A percentile compares a stretch with the other conserved stretches of the same genome.
Conservation (phyloP, 345 rosid species). For the Brassica cretica region DNA sequence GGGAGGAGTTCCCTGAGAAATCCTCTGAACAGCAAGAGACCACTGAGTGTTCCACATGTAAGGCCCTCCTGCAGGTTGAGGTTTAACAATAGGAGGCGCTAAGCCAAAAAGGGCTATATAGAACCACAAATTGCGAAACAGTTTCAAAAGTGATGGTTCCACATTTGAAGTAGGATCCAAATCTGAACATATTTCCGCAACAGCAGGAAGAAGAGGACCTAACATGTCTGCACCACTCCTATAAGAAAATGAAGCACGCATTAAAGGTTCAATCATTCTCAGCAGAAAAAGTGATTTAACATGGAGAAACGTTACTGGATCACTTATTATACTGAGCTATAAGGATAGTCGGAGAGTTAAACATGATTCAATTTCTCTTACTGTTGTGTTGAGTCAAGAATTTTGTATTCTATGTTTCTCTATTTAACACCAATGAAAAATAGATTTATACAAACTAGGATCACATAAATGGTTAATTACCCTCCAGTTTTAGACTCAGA, state of each 20-base stretch:
- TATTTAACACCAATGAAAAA: neutral
- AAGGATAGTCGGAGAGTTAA: neutral
- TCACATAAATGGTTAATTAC: slow-evolving; percentile 41
- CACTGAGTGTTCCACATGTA: slow-evolving; percentile 81
- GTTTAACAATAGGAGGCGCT: slow-evolving; percentile 74
- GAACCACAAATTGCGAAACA: slow-evolving; percentile 93
- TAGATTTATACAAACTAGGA: slow-evolving; percentile 2
- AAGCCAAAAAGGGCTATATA: slow-evolving; percentile 89
- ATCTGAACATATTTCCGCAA: slow-evolving; percentile 89
- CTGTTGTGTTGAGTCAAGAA: neutral
- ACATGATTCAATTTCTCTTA: neutral
- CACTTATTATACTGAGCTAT: neutral
- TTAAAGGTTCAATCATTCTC: neutral
- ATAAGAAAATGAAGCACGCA: slow-evolving; percentile 34
- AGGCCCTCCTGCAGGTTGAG: slow-evolving; percentile 79
- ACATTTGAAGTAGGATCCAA: slow-evolving; percentile 68
- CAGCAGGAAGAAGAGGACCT: slow-evolving; percentile 91
- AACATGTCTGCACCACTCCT: slow-evolving; percentile 90
- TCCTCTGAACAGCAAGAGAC: slow-evolving; percentile 77
- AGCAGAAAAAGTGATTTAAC: neutral
- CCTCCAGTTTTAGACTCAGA: slow-evolving; percentile 96
- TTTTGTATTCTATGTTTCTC: neutral
- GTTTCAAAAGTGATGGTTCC: slow-evolving; percentile 81
- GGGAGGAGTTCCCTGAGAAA: slow-evolving; percentile 94
- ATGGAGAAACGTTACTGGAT: slow-evolving; percentile 14